Evolutionary conservation across 2,329 filamentous ascomycete species (phyloP).

Genomic region (Neopestalotiopsis rosae): DNA sequence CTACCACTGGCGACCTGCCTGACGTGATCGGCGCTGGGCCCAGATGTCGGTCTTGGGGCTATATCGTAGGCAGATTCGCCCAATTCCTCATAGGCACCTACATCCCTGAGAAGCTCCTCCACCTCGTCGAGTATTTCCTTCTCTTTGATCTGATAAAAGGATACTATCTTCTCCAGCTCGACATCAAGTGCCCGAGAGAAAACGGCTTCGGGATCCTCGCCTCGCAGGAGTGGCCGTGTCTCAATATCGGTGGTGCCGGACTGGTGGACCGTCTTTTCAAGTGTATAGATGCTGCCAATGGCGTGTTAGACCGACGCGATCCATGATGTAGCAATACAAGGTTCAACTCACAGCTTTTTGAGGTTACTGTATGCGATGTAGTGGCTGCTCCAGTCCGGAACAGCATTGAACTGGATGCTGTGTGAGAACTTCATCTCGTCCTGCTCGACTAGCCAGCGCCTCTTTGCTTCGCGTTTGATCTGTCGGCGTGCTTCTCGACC

Average conservation of each 20-base stretch:
- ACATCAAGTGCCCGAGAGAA: constrained; percentile 84
- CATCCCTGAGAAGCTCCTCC: constrained; percentile 76
- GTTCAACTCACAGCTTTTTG: constrained; percentile 83
- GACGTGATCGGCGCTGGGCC: constrained; percentile 40
- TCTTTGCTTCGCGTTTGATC: constrained; percentile 65
- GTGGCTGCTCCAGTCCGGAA: constrained; percentile 98
- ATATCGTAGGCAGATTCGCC: constrained; percentile 47
- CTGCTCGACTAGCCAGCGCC: constrained; percentile 70
- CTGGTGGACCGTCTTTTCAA: constrained; percentile 84
- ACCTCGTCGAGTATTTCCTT: constrained; percentile 84
- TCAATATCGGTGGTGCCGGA: constrained; percentile 73
- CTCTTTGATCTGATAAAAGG: constrained; percentile 91
- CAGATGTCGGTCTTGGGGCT: constrained; percentile 29
- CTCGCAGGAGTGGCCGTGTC: constrained; percentile 79
- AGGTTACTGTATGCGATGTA: constrained; percentile 99
- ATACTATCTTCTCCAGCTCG: constrained; percentile 92
- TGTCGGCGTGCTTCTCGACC: constrained; percentile 38
- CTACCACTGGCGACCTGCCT: constrained; percentile 41
- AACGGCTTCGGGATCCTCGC: constrained; percentile 77
- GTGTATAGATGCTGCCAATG: constrained; percentile 79
- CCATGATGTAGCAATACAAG: not conserved
- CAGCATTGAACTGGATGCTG: constrained; percentile 98
- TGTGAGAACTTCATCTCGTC: constrained; percentile 99
- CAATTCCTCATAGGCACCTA: constrained; percentile 70
- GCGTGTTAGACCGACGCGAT: constrained; percentile 13